Base-by-base conservation (phyloP, 2,329 filamentous ascomycete species). In the Calonectria pteridis region DNA sequence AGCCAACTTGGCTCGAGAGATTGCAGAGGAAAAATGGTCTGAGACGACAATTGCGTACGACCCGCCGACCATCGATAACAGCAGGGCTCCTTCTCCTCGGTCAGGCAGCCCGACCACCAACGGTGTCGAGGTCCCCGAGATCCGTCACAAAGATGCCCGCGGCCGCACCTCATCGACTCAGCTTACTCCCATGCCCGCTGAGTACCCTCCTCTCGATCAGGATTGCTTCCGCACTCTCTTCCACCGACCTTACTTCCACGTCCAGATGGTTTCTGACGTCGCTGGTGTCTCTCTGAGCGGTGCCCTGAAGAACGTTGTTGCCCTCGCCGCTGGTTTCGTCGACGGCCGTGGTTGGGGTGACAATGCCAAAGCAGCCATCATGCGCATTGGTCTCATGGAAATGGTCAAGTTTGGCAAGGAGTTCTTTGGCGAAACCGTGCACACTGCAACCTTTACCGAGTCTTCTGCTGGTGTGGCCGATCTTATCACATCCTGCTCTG, bases 21-120 rank as follows among this genome's bases (percentile, higher is more conserved):
- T 99, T 80, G 97, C 97, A 1, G 91, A 92, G 78, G 97, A 98
- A 88, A 98, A 98, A 85, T 98, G 95, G 91, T 98, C 94, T 74
- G 97, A 98, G 87, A 98, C 97, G 3, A 99, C 96, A 28, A 93
- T 99, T 73, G 97, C 96, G 59, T 99, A 99, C 85, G 95, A 98
- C 82, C 96, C 97, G 29, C 97, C 97, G 0, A 90, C 91, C 20
- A 92, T 98, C 87, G 96, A 98, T 79, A 85, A 84, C 86, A 97
- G 94, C 79, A 92, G 93, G 80, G 92, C 93, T 51, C 93, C 94
- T 1, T 85, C 89, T 81, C 87, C 88, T 43, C 86, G 87, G 33
- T 86, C 84, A 28, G 82, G 83, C 29, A 87, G 90, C 81, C 85
- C 87, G 69, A 85, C 87, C 78, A 85, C 90, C 74, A 84, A 87